Conservation (phyloP, 176 grass and related monocot genomes). For the Eleusine indica region DNA sequence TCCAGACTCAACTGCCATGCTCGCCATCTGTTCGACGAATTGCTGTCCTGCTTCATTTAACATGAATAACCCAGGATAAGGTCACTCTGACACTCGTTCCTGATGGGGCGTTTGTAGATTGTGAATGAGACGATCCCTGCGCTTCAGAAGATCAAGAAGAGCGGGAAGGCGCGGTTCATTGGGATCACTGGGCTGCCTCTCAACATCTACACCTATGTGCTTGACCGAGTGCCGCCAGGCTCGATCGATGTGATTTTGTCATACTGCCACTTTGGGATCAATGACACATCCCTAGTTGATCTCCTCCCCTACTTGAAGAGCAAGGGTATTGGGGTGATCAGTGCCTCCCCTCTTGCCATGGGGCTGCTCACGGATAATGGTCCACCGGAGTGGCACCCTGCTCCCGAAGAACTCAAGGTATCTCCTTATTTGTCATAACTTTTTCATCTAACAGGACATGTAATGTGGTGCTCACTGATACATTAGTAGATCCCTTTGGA, state of each 20-base stretch:
- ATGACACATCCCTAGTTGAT: slow-evolving; percentile 66
- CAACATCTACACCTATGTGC: slow-evolving; percentile 62
- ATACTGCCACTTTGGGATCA: slow-evolving; percentile 90
- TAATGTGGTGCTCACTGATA: neutral
- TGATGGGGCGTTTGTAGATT: slow-evolving; percentile 45
- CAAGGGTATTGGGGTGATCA: slow-evolving; percentile 85
- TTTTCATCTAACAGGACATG: no score
- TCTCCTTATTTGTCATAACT: neutral
- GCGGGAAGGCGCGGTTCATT: slow-evolving; percentile 78
- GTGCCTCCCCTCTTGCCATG: slow-evolving; percentile 82
- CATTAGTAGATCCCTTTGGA: neutral
- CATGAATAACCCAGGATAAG: neutral
- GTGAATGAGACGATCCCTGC: slow-evolving; percentile 88
- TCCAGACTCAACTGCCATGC: neutral
- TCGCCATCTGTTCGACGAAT: slow-evolving; percentile 38
- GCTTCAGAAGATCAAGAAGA: slow-evolving; percentile 80
- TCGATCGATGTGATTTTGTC: slow-evolving; percentile 85
- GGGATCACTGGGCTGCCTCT: slow-evolving; percentile 85
- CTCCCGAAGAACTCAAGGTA: slow-evolving; percentile 77
- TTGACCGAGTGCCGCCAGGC: slow-evolving; percentile 61
- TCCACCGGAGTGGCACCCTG: slow-evolving; percentile 87
- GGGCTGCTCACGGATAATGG: slow-evolving; percentile 84
- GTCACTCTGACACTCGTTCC: neutral
- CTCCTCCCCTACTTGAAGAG: slow-evolving; percentile 85
- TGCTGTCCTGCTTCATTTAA: neutral